phyloP scores from a whole-genome alignment of 78 protist species.

The Chrysochromulina tobinii region DNA sequence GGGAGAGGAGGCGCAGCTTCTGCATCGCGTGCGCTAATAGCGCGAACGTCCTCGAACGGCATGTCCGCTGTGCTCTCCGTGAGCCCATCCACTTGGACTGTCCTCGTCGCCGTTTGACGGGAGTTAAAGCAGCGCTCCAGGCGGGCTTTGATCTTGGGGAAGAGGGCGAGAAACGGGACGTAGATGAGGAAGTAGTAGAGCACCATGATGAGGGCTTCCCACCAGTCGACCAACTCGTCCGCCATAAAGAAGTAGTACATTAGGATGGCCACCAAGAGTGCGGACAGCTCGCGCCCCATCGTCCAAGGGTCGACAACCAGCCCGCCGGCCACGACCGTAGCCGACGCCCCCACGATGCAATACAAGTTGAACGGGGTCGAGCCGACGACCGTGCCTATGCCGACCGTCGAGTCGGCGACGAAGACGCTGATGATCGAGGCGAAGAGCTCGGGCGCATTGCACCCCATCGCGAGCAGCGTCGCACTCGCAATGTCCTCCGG shows the following conservation, averaged over 20 bases:
- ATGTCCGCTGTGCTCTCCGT: too few relatives aligned
- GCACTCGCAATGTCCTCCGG: constrained; percentile 63
- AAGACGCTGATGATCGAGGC: constrained; percentile 19
- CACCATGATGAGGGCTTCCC: too few relatives aligned
- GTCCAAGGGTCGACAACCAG: constrained; percentile 25
- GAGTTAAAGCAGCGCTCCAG: too few relatives aligned
- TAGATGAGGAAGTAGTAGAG: too few relatives aligned
- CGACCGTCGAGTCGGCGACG: constrained; percentile 3
- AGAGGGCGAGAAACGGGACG: too few relatives aligned
- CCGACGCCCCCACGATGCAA: constrained; percentile 40
- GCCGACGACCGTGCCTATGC: constrained; percentile 56
- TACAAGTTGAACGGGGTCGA: constrained; percentile 50
- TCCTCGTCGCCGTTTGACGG: too few relatives aligned
- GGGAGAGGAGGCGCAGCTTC: too few relatives aligned
- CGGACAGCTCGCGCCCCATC: neutral
- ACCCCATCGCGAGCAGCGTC: constrained; percentile 58
- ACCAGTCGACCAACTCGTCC: neutral
- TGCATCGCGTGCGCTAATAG: too few relatives aligned
- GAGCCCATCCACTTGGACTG: too few relatives aligned
- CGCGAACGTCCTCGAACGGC: too few relatives aligned
- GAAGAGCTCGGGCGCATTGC: constrained; percentile 60
- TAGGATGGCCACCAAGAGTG: neutral
- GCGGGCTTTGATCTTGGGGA: too few relatives aligned
- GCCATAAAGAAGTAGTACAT: neutral
- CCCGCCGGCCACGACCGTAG: neutral